Conservation (phyloP, 768 basidiomycete genomes). For the Phylloporus arenicola region DNA sequence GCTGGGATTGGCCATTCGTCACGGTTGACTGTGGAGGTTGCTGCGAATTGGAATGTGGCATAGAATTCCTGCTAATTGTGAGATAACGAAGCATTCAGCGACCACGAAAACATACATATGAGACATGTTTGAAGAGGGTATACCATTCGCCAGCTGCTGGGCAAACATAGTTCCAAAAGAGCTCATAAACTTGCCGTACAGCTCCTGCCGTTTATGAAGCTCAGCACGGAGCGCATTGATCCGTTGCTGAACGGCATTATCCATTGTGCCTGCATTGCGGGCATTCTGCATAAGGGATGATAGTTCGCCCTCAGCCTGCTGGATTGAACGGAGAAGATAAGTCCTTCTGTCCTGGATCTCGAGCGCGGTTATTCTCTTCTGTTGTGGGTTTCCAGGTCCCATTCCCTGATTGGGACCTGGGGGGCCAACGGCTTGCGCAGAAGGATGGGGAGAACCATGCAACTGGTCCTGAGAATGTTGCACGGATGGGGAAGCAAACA, state of each 20-base stretch:
- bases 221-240: not conserved
- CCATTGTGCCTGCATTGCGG: conserved; percentile 15
- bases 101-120: conserved; percentile 31
- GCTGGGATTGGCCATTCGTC: conserved; percentile 17
- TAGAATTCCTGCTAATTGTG: conserved; percentile 16
- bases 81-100: not conserved
- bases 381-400: conserved; percentile 14
- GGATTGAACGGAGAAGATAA: conserved; percentile 7
- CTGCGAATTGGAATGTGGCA: conserved; percentile 16
- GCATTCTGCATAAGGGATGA: conserved; percentile 1
- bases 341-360: conserved; percentile 24
- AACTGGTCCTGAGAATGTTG: conserved; percentile 37
- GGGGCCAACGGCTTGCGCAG: conserved; percentile 18
- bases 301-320: conserved; percentile 14
- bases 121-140: conserved; percentile 20
- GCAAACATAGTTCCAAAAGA: conserved; percentile 22
- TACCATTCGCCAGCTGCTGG: conserved; percentile 23
- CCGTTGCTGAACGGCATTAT: conserved; percentile 12
- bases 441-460: conserved; percentile 45
- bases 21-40: conserved; percentile 11
- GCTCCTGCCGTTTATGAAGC: conserved; percentile 34
- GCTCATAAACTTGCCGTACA: conserved; percentile 32
- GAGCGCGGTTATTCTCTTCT: conserved; percentile 15
- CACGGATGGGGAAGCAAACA: conserved; percentile 46
- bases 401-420: conserved; percentile 21